Percentiles rank a stretch among this genome's conserved stretches.
These are phyloP conservation scores for Coprinopsis marcescibilis DNA, from an alignment of 768 basidiomycete species.

Conservation along the genomic window DNA sequence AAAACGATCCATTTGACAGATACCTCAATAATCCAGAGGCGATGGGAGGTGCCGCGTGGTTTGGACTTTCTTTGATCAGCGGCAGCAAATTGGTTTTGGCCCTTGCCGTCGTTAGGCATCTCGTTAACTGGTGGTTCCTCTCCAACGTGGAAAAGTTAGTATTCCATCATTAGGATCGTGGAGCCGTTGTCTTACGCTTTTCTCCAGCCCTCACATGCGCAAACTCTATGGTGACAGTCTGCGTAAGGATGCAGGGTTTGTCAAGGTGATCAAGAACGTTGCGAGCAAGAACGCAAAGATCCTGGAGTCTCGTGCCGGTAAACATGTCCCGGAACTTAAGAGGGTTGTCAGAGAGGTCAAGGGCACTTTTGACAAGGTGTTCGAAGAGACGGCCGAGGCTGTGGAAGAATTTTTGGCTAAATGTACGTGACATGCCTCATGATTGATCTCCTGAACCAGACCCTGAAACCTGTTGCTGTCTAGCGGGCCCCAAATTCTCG, in stretches of 20 bases:
- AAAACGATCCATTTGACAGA: conserved; percentile 26
- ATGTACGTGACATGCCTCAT: conserved; percentile 45
- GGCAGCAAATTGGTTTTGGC: conserved; percentile 87
- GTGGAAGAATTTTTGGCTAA: conserved; percentile 91
- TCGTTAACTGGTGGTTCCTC: conserved; percentile 97
- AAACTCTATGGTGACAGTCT: conserved; percentile 91
- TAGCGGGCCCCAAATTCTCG: conserved; percentile 83
- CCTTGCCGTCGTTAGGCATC: conserved; percentile 77
- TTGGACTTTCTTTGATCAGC: conserved; percentile 88
- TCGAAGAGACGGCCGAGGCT: conserved; percentile 87
- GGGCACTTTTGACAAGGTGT: conserved; percentile 93
- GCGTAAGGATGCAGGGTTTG: conserved; percentile 93
- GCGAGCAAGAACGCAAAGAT: conserved; percentile 77
- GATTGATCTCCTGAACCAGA: not conserved
- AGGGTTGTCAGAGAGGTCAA: conserved; percentile 82
- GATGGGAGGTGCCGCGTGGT: conserved; percentile 93
- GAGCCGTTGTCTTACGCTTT: conserved; percentile 1
- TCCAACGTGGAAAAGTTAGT: conserved; percentile 85
- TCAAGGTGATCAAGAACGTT: conserved; percentile 95
- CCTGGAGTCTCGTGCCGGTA: conserved; percentile 70
- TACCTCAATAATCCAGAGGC: conserved; percentile 95
- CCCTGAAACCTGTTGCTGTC: conserved; percentile 4
- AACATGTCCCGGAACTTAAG: conserved; percentile 77
- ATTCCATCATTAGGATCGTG: conserved; percentile 3
- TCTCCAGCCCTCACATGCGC: conserved; percentile 90